Percentiles rank a stretch among this genome's conserved stretches.
Evolutionary conservation across 345 rosid species (phyloP).

Genomic region (Luvunga scandens): DNA sequence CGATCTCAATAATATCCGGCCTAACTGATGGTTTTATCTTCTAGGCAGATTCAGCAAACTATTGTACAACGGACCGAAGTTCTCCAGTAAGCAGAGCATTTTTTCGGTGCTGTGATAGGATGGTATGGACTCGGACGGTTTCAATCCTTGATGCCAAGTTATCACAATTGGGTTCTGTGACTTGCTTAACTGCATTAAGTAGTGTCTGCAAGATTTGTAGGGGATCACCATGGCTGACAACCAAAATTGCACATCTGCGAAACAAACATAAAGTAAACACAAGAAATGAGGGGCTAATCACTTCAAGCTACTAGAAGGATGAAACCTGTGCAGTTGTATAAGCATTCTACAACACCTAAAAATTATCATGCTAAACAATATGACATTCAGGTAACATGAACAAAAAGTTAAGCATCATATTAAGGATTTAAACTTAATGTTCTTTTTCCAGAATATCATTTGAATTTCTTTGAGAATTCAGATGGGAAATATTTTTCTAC

Average conservation of each 20-base stretch:
- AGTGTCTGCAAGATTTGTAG: constrained; percentile 84
- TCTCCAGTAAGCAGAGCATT: constrained; percentile 74
- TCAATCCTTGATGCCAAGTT: constrained; percentile 43
- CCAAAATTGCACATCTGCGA: constrained; percentile 57
- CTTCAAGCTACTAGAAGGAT: not conserved
- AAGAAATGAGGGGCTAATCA: not conserved
- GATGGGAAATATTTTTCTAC: not conserved
- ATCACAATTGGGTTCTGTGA: constrained; percentile 17
- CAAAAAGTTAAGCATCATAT: not conserved
- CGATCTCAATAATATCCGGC: not conserved
- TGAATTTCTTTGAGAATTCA: not conserved
- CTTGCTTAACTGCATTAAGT: constrained; percentile 48
- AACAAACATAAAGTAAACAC: not conserved
- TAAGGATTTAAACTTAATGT: not conserved
- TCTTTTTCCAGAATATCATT: not conserved
- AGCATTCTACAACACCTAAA: not conserved
- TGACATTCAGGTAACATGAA: not conserved
- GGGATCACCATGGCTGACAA: constrained; percentile 94
- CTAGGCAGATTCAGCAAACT: not conserved
- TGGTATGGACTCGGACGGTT: constrained; percentile 40
- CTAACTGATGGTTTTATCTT: not conserved
- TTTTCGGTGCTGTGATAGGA: constrained; percentile 81
- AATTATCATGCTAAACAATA: not conserved
- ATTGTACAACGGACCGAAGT: constrained; percentile 50
- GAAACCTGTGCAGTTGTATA: not conserved